phyloP scores from a whole-genome alignment of 805 yeast species.

The Kregervanrija delftensis region DNA sequence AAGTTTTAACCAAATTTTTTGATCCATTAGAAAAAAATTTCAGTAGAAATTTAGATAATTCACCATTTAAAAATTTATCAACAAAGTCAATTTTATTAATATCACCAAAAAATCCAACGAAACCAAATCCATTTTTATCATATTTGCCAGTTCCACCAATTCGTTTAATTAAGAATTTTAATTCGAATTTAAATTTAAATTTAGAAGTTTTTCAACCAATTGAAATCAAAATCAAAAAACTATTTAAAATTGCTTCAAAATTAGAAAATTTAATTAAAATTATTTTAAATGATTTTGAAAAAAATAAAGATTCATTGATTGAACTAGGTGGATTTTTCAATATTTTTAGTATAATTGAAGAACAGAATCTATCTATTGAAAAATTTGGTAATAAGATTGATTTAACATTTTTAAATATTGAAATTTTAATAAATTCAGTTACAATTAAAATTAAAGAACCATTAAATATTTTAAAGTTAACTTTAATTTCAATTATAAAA shows the following conservation, averaged over 20 bases:
- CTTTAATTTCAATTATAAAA: slow-evolving; percentile 36
- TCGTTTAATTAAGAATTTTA: slow-evolving; percentile 20
- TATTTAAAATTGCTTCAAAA: slow-evolving; percentile 14
- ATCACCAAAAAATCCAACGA: slow-evolving; percentile 44
- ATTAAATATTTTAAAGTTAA: slow-evolving; percentile 39
- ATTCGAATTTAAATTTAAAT: slow-evolving; percentile 22
- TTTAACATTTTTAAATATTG: slow-evolving; percentile 41
- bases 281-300: slow-evolving; percentile 33
- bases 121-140: slow-evolving; percentile 46
- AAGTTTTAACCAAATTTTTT: slow-evolving; percentile 38
- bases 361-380: slow-evolving; percentile 32
- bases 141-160: slow-evolving; percentile 38
- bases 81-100: slow-evolving; percentile 43
- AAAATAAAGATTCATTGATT: slow-evolving; percentile 32
- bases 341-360: slow-evolving; percentile 43
- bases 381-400: slow-evolving; percentile 49
- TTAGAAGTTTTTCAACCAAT: slow-evolving; percentile 20
- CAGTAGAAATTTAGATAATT: slow-evolving; percentile 34
- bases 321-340: slow-evolving; percentile 54
- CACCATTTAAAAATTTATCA: slow-evolving; percentile 34
- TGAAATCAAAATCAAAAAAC: slow-evolving; percentile 15
- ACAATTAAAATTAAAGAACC: slow-evolving; percentile 44
- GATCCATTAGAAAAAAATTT: slow-evolving; percentile 47
- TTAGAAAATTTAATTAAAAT: slow-evolving; percentile 33
- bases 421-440: slow-evolving; percentile 34